Base-by-base conservation (phyloP, 106 monocot genomes). In the Dioscorea dumetorum region DNA sequence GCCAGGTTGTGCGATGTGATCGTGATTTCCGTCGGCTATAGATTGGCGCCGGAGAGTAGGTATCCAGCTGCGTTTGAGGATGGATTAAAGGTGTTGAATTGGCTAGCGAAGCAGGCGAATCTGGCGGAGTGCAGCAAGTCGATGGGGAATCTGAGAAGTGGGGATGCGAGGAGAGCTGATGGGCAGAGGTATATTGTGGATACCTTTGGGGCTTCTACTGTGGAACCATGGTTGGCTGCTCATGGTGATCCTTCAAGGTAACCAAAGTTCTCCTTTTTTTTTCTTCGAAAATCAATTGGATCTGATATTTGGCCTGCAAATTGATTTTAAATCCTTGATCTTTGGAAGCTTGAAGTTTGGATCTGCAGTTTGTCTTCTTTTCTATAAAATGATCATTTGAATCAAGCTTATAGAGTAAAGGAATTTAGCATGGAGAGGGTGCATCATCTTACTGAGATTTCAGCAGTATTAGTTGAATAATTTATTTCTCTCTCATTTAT, bases 51-150 rank as follows among this genome's bases (percentile, higher is more conserved):
- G 13, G 95, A 95, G 81, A 85, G 88, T 57, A 73, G 75, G 81
- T 95, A 88, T 57, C 95, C 95, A 3, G 91, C 95, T 4, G 85
- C 95, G 1, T 95, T 95, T 49, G 91, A 95, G 15, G 95, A 95
- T 66, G 95, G 95, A 49, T 41, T 91, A 17, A 79, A 82, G 59
- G 95, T 91, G 71, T 70, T 95, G 22, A 58, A 82, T 61, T 91
- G 94, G 94, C 35, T 95, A 12, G 86, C 74, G 51, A 95, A 95
- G 74, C 95, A 95, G 79, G 91, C 91, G 12, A 91, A 95, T 63
- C 63, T 95, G 60, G 91, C 86, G 0, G 87, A 83, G 60, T 94
- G 90, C 22, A 81, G 82, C 21, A 90, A 79, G 70, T 82, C 80
- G 16, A 58, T 78, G 49, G 87, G 79, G 49, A 65, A 20, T 21